phyloP scores from a whole-genome alignment of 73 alveolate genomes.

The Effrenium voratum region DNA sequence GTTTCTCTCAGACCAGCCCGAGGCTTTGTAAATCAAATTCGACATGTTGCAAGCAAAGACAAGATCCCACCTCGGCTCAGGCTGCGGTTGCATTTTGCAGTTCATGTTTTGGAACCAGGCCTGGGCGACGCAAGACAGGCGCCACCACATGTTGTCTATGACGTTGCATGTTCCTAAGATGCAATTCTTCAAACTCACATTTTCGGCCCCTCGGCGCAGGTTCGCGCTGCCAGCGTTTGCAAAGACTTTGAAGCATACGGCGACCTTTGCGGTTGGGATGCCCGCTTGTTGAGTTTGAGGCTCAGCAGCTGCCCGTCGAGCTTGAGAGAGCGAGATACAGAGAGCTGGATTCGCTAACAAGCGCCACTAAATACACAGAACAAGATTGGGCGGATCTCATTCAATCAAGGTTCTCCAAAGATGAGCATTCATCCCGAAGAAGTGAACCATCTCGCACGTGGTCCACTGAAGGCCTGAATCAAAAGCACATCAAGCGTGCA shows the following conservation, averaged over 20 bases:
- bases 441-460: too few relatives aligned
- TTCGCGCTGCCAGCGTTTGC: slow-evolving; percentile 89
- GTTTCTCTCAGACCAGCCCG: slow-evolving; percentile 62
- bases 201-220: slow-evolving; percentile 2
- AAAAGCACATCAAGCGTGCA: slow-evolving; percentile 30
- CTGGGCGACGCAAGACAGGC: slow-evolving; percentile 54
- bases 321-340: too few relatives aligned
- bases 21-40: not conserved
- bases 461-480: slow-evolving; percentile 62
- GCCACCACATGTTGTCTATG: not conserved
- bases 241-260: slow-evolving; percentile 59
- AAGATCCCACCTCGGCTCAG: not conserved
- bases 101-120: slow-evolving; percentile 78
- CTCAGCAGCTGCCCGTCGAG: not conserved
- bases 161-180: not conserved
- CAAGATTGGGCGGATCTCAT: not conserved
- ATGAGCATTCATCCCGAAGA: not conserved
- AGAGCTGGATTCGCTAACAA: too few relatives aligned
- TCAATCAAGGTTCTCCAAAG: not conserved
- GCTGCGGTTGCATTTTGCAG: slow-evolving; percentile 39
- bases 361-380: too few relatives aligned
- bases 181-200: not conserved
- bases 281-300: slow-evolving; percentile 5
- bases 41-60: not conserved
- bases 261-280: slow-evolving; percentile 71